A percentile compares a stretch with the other conserved stretches of the same genome.
phyloP scores from a whole-genome alignment of 176 grass and related monocot species.

The Tillandsia fasciculata region DNA sequence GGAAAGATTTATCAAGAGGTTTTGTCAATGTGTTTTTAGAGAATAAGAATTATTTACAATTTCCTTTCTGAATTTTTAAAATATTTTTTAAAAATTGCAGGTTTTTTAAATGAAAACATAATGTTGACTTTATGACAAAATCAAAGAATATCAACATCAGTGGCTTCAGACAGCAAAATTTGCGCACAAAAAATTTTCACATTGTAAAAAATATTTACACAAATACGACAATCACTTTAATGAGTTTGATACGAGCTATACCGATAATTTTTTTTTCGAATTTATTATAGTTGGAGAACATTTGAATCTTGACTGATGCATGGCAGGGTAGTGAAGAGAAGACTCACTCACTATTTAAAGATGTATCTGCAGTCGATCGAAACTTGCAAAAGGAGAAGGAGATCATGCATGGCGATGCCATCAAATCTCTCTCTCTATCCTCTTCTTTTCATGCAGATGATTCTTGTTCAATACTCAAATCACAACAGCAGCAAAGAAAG shows the following conservation, averaged over 20 bases:
- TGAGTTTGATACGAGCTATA: too few relatives aligned
- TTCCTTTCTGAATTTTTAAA: too few relatives aligned
- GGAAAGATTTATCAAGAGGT: too few relatives aligned
- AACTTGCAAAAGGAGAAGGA: slow-evolving; percentile 6
- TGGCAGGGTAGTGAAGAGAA: too few relatives aligned
- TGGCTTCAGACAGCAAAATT: too few relatives aligned
- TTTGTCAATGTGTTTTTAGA: neutral
- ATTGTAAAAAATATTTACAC: too few relatives aligned
- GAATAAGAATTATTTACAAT: too few relatives aligned
- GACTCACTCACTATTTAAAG: neutral
- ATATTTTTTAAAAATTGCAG: too few relatives aligned
- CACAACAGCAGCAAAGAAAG: slow-evolving; percentile 41
- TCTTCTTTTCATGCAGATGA: slow-evolving; percentile 16
- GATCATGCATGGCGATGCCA: neutral
- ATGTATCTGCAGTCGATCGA: slow-evolving; percentile 1
- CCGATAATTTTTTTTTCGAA: too few relatives aligned
- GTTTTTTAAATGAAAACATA: too few relatives aligned
- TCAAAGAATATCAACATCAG: slow-evolving; percentile 21
- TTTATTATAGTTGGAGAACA: neutral
- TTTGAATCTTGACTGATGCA: neutral
- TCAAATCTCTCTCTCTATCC: slow-evolving; percentile 29
- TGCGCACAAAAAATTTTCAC: too few relatives aligned
- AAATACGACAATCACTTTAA: too few relatives aligned
- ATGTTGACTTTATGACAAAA: slow-evolving; percentile 19
- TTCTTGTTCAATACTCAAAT: neutral